These are phyloP conservation scores for Multifurca ochricompacta DNA, from an alignment of 768 basidiomycete species.

Conservation along the genomic window DNA sequence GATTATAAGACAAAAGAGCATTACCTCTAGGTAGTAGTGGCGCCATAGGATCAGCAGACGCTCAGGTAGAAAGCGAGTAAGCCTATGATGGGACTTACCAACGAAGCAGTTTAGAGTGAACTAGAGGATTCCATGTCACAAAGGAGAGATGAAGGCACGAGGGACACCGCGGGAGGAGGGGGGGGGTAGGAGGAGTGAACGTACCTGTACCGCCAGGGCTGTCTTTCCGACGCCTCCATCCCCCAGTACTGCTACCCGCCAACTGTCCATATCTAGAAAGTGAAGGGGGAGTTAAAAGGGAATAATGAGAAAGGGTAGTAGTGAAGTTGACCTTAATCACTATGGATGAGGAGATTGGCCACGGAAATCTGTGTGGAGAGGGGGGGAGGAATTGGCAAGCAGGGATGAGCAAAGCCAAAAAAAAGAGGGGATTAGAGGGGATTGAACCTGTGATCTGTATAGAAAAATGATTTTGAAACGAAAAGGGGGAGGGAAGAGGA, in stretches of 20 bases:
- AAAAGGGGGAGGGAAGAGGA: constrained; percentile 12
- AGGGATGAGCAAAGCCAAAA: constrained; percentile 6
- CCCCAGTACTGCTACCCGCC: constrained; percentile 92
- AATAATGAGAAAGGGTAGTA: background rate
- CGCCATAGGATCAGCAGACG: constrained; percentile 9
- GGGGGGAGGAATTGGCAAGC: no score
- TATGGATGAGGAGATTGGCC: constrained; percentile 11
- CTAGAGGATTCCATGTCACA: constrained; percentile 33
- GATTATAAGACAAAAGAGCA: constrained; percentile 19
- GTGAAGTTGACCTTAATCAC: constrained; percentile 15
- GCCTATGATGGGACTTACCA: constrained; percentile 46
- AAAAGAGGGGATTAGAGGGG: constrained; percentile 6
- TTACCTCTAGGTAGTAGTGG: constrained; percentile 45
- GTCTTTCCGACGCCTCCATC: constrained; percentile 99
- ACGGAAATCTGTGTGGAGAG: constrained; percentile 13
- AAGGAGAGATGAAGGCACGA: background rate
- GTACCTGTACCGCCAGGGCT: constrained; percentile 87
- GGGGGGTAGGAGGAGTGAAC: constrained; percentile 27
- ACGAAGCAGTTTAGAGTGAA: constrained; percentile 96
- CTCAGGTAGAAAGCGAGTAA: constrained; percentile 1
- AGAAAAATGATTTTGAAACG: constrained; percentile 8
- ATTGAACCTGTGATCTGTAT: constrained; percentile 7
- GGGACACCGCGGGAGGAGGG: no score
- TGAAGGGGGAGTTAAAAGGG: constrained; percentile 6
- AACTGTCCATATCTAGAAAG: constrained; percentile 69